These are phyloP conservation scores for Hypoxylon sp. DNA, from an alignment of 2,329 filamentous ascomycete species.

Conservation along the genomic window DNA sequence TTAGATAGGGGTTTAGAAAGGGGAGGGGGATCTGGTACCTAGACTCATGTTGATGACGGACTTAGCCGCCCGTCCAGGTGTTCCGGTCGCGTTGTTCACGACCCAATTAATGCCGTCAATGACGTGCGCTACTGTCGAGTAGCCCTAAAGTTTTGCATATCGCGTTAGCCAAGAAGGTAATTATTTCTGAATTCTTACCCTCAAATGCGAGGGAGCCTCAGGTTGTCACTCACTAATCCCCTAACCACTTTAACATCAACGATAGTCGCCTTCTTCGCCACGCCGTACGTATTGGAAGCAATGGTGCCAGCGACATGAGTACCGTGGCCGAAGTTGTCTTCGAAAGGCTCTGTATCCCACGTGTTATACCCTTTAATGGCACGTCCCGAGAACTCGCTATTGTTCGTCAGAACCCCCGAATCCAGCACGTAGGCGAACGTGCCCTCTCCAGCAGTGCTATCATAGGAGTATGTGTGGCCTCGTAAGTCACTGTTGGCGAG, in stretches of 20 bases:
- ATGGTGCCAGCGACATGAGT: constrained; percentile 53
- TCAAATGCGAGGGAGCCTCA: too few relatives aligned
- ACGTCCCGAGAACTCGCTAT: constrained; percentile 52
- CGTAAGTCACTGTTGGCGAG: constrained; percentile 44
- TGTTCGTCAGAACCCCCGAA: constrained; percentile 59
- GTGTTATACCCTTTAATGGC: constrained; percentile 48
- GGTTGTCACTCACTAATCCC: constrained; percentile 45
- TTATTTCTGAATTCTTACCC: background rate
- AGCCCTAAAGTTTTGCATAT: constrained; percentile 21
- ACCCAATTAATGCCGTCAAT: constrained; percentile 56
- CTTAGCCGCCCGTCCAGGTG: constrained; percentile 33
- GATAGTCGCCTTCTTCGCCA: constrained; percentile 45
- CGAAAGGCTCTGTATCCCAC: constrained; percentile 33
- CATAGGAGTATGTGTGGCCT: constrained; percentile 45
- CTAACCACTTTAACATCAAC: constrained; percentile 39
- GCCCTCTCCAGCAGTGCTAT: constrained; percentile 46
- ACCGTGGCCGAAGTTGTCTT: constrained; percentile 56
- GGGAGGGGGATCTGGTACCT: too few relatives aligned
- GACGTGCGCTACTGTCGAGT: constrained; percentile 45
- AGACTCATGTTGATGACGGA: constrained; percentile 51
- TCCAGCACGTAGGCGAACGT: constrained; percentile 62
- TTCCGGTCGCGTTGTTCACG: constrained; percentile 32
- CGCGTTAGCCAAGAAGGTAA: background rate
- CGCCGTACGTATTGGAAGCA: constrained; percentile 39
- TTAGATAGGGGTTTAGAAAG: background rate